Evolutionary conservation across 2,329 filamentous ascomycete genomes (phyloP), one percentile per base, ranked within the genome.

Genomic region (Beauveria australis): DNA sequence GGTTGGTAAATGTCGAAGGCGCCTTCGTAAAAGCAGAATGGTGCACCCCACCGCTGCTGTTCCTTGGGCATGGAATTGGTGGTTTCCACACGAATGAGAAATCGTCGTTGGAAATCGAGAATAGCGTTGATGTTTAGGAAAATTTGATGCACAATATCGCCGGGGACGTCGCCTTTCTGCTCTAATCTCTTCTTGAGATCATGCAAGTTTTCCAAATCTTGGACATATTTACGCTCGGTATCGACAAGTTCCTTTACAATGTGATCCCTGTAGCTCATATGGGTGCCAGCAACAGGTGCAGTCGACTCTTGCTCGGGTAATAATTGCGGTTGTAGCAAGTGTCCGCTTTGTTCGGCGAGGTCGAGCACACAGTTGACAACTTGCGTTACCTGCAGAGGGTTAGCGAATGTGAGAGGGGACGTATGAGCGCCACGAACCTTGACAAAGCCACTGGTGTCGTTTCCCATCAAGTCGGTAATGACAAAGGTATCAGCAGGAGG

Each of bases 91-190:
- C 92, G 88, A 68, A 99, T 97, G 53, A 99, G 79, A 69, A 99
- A 97, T 30, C 92, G 86, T 64, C 95, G 88, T 71, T 97, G 93
- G 71, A 97, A 96, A 73, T 99, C 94, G 57, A 99, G 82, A 53
- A 99, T 89, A 33, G 89, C 86, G 72, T 97, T 96, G 70, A 97
- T 86, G 74, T 99, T 99, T 63, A 97, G 81, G 75, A 99, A 99
- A 64, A 99, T 97, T 70, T 92, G 87, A 75, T 97, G 92, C 24
- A 96, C 88, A 10, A 88, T 85, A 71, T 99, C 94, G 59, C 94
- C 93, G 2, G 91, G 89, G 64, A 97, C 86, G 43, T 91, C 85
- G 43, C 92, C 92, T 66, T 88, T 92, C 71, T 95, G 89, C 67
- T 97, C 92, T 60, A 97, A 80, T 26, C 88, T 85, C 75, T 91